Evolutionary conservation across 192 early-diverging fungal species (phyloP).

Genomic region (Geranomyces variabilis): DNA sequence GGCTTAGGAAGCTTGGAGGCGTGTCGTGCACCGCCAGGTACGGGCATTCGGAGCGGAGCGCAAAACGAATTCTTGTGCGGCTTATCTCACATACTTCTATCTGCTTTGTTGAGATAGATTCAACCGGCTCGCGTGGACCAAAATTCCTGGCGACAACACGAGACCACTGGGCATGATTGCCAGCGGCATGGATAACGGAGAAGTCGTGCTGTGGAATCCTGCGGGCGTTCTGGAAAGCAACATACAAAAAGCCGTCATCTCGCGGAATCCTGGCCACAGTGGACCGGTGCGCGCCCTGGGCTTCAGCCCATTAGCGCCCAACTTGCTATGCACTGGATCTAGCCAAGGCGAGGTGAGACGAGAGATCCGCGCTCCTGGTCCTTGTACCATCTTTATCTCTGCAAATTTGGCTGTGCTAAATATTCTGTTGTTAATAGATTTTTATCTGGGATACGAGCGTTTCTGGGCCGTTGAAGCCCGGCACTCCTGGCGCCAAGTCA

Average conservation of each 20-base stretch:
- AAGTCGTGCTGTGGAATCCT: slow-evolving; percentile 87
- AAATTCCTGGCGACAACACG: slow-evolving; percentile 32
- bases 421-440: slow-evolving; percentile 51
- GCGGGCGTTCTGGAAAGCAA: slow-evolving; percentile 69
- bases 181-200: slow-evolving; percentile 94
- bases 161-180: slow-evolving; percentile 79
- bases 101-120: slow-evolving; percentile 72
- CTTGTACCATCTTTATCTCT: no score
- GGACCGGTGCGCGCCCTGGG: slow-evolving; percentile 90
- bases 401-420: neutral
- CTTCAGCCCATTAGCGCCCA: slow-evolving; percentile 85
- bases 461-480: slow-evolving; percentile 72
- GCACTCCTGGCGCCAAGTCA: slow-evolving; percentile 83
- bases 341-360: slow-evolving; percentile 82
- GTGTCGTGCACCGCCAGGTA: slow-evolving; percentile 68
- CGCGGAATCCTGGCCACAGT: slow-evolving; percentile 75
- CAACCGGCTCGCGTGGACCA: slow-evolving; percentile 87
- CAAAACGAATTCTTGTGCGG: slow-evolving; percentile 5
- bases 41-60: neutral
- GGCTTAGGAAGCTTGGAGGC: slow-evolving; percentile 56
- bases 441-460: slow-evolving; percentile 95
- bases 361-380: no score
- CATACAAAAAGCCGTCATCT: slow-evolving; percentile 57
- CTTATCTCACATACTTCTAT: neutral
- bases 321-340: slow-evolving; percentile 87